Evolutionary conservation across 2,329 filamentous ascomycete genomes (phyloP).

Genomic region (Claviceps spartinae): DNA sequence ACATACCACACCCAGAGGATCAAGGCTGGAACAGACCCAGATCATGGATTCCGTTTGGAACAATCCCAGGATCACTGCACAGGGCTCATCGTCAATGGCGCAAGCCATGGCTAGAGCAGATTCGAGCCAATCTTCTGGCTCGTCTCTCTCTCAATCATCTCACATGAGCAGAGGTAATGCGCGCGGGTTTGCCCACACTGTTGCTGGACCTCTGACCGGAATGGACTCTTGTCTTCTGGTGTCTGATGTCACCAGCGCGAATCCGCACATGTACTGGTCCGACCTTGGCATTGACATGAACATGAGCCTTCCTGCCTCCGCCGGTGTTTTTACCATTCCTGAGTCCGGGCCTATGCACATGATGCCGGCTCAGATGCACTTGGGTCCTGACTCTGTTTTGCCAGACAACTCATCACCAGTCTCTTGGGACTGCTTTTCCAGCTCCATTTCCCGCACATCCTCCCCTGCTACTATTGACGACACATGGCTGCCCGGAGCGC

Average conservation of each 20-base stretch:
- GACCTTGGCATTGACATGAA: constrained; percentile 32
- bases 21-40: constrained; percentile 31
- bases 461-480: constrained; percentile 38
- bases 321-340: constrained; percentile 28
- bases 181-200: constrained; percentile 24
- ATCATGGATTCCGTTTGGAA: constrained; percentile 37
- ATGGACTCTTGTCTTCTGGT: constrained; percentile 38
- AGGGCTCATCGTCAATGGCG: constrained; percentile 18
- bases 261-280: constrained; percentile 37
- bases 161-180: constrained; percentile 39
- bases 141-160: constrained; percentile 36
- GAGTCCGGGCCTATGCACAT: constrained; percentile 36
- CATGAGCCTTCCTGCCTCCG: constrained; percentile 21
- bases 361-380: constrained; percentile 41
- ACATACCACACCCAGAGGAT: constrained; percentile 39
- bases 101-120: constrained; percentile 26
- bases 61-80: constrained; percentile 20
- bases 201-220: constrained; percentile 27
- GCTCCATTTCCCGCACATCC: constrained; percentile 36
- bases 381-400: constrained; percentile 37
- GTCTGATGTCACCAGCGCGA: constrained; percentile 31
- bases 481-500: constrained; percentile 24
- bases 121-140: constrained; percentile 26
- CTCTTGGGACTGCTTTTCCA: constrained; percentile 40
- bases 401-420: constrained; percentile 36